Conservation (phyloP, 225 moss, liverwort and hornwort genomes). For the Ulota crispa region DNA sequence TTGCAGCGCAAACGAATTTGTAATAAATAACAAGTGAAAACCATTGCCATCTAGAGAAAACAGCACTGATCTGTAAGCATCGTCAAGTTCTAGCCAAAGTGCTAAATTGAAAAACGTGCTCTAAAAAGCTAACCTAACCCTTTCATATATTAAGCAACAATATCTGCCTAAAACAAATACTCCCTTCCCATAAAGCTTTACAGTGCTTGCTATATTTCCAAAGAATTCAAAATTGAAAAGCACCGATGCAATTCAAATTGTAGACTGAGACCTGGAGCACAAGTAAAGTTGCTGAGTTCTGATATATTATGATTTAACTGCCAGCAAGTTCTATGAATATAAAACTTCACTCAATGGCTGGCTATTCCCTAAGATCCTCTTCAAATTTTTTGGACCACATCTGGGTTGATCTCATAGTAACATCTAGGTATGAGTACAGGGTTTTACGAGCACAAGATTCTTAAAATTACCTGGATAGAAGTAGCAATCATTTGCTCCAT, state of each 20-base stretch:
- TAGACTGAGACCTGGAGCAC: not conserved
- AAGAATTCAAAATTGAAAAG: slow-evolving; percentile 1
- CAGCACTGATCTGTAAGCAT: not conserved
- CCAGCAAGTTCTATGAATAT: not conserved
- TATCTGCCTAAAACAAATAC: not conserved
- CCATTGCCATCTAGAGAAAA: not conserved
- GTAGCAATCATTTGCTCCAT: slow-evolving; percentile 96
- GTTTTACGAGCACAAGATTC: not conserved
- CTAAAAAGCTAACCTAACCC: slow-evolving; percentile 1
- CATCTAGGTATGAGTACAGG: not conserved
- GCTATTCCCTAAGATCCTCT: not conserved
- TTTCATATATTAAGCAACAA: not conserved
- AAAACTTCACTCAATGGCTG: not conserved
- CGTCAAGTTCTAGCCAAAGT: slow-evolving; percentile 3
- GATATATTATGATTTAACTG: not conserved
- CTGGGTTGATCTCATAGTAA: slow-evolving; percentile 2
- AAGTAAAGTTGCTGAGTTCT: not conserved
- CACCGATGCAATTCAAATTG: not conserved
- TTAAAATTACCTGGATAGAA: slow-evolving; percentile 66
- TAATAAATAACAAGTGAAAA: not conserved
- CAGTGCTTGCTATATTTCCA: not conserved
- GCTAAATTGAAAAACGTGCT: not conserved
- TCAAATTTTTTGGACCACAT: not conserved
- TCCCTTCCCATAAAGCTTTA: not conserved
- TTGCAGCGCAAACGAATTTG: slow-evolving; percentile 6